Base-by-base conservation (phyloP, 108 stramenopile genomes). In the Poteriospumella lacustris region DNA sequence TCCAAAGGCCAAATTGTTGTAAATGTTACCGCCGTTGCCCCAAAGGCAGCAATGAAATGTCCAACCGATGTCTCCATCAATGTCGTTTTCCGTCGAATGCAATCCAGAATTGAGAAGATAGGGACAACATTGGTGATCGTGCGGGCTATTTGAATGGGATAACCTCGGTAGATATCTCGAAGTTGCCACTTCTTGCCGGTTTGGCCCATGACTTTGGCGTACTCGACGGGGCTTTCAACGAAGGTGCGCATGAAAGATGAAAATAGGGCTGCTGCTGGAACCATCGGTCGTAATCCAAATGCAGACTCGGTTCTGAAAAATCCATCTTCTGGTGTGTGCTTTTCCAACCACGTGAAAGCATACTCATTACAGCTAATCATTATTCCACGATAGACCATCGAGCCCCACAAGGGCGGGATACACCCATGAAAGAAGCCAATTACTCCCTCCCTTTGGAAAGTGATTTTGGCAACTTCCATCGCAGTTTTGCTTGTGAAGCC, bases 171-270 rank as follows among this genome's bases (percentile, higher is more conserved):
- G 12, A 68, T 68, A 19, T 68, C 38, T 15, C 36, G 12, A 19
- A 68, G 12, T 15, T 39, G 38, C 64, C 64, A 68, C 64, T 36
- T 68, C 24, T 68, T 68, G 15, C 40, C 64, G 15, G 64, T 68
- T 40, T 68, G 64, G 19, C 64, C 64, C 64, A 68, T 68, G 19
- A 68, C 28, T 40, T 68, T 68, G 15, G 64, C 64, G 36, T 68
- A 68, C 36, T 68, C 64, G 39, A 68, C 19, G 15, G 64, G 64
- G 24, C 38, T 40, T 68, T 68, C 64, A 40, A 68, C 19, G 15
- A 68, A 19, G 12, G 19, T 19, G 12, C 64, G 34, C 15, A 40
- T 15, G 12, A 39, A 19, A 36, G 64, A 19, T 36, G 64, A 12
- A 68, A 68, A 68, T 39, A 68, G 15, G 15, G 39, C 19, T 39